phyloP scores from a whole-genome alignment of 176 grass and related monocot species.

The Cenchrus fungigraminus region DNA sequence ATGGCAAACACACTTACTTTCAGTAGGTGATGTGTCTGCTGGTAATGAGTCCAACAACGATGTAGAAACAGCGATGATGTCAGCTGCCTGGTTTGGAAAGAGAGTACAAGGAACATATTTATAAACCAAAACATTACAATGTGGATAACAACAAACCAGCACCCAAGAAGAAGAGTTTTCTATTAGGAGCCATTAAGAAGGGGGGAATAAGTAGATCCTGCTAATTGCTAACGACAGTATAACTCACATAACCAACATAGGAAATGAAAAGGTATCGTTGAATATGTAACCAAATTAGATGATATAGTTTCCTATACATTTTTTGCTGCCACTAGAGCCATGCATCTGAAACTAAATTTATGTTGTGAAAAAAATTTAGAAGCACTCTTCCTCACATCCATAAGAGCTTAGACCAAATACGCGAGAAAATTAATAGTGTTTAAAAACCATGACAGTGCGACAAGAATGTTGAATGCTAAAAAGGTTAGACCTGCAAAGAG shows the following conservation, averaged over 20 bases:
- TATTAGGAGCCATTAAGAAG: conserved; percentile 9
- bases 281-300: background rate
- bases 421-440: background rate
- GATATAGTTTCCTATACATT: background rate
- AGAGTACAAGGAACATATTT: conserved; percentile 32
- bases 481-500: background rate
- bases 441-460: background rate
- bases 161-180: background rate
- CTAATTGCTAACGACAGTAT: background rate
- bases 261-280: background rate
- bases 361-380: background rate
- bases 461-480: background rate
- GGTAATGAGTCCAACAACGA: conserved; percentile 78
- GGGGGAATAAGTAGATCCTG: conserved; percentile 8
- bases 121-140: conserved; percentile 32
- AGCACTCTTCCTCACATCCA: background rate
- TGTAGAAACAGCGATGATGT: conserved; percentile 77
- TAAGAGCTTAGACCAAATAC: background rate
- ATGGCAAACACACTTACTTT: conserved; percentile 49
- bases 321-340: conserved; percentile 12
- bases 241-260: conserved; percentile 13
- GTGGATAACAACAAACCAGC: conserved; percentile 24
- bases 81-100: conserved; percentile 63
- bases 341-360: background rate
- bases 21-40: conserved; percentile 42